Conservation (phyloP, 805 yeast genomes). For the Metschnikowia peoriensis region DNA sequence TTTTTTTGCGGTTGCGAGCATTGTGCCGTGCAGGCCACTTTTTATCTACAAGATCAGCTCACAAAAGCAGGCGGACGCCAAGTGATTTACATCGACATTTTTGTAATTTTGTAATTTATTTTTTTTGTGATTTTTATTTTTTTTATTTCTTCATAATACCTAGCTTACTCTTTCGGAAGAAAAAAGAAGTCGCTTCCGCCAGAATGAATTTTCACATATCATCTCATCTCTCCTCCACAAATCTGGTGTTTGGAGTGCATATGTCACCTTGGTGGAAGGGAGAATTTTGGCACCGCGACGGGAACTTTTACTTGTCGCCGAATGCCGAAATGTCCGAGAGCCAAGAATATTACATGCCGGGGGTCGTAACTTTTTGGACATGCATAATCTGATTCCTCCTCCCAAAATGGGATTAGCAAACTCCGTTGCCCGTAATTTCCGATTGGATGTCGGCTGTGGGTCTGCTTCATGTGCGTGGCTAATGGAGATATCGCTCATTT, state of each 20-base stretch:
- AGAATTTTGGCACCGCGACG: too few species aligned
- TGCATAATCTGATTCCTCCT: background rate
- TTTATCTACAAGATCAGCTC: slow-evolving; percentile 2
- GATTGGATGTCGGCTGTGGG: background rate
- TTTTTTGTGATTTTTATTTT: too few species aligned
- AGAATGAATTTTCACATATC: too few species aligned
- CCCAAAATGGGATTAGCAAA: background rate
- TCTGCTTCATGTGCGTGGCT: background rate
- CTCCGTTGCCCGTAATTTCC: background rate
- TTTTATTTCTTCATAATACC: too few species aligned
- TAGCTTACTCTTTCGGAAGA: too few species aligned
- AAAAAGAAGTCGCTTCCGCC: too few species aligned
- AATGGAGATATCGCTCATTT: slow-evolving; percentile 2
- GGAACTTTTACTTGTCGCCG: background rate
- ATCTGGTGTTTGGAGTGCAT: too few species aligned
- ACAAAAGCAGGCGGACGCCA: background rate
- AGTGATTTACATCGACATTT: background rate
- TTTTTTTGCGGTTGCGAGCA: background rate
- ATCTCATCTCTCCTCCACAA: too few species aligned
- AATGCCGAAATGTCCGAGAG: slow-evolving; percentile 4
- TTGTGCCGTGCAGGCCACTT: background rate
- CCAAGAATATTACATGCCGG: background rate
- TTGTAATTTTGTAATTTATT: too few species aligned
- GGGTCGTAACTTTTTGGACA: background rate
- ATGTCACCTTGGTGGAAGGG: too few species aligned